These are phyloP conservation scores for Lophium mytilinum DNA, from an alignment of 495 filamentous ascomycete species.

Conservation along the genomic window DNA sequence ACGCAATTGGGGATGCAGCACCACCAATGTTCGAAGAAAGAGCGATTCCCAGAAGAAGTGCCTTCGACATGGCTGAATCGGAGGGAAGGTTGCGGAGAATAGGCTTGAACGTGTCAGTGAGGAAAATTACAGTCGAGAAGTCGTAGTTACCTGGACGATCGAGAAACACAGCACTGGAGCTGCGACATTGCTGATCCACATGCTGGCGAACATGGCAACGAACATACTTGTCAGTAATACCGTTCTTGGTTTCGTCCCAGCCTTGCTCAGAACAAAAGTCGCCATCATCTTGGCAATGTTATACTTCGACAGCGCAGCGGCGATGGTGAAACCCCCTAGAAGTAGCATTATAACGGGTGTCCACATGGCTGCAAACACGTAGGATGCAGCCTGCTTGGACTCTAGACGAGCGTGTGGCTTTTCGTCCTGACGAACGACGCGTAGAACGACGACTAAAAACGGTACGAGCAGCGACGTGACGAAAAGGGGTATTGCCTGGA, in stretches of 20 bases:
- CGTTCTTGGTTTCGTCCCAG: conserved; percentile 76
- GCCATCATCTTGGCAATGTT: conserved; percentile 96
- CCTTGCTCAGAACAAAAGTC: conserved; percentile 93
- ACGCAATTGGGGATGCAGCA: conserved; percentile 92
- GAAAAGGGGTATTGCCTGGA: conserved; percentile 87
- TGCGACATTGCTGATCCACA: conserved; percentile 99
- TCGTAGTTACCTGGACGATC: conserved; percentile 70
- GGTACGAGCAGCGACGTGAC: conserved; percentile 92
- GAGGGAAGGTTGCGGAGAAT: conserved; percentile 86
- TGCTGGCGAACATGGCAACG: conserved; percentile 92
- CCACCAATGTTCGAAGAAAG: conserved; percentile 93
- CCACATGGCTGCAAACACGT: conserved; percentile 95
- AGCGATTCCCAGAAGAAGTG: conserved; percentile 92
- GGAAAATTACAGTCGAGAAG: neutral
- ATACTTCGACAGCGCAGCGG: conserved; percentile 91
- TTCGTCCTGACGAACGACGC: conserved; percentile 70
- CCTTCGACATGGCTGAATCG: conserved; percentile 87
- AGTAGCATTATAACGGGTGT: conserved; percentile 98
- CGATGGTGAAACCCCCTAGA: conserved; percentile 91
- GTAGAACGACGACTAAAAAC: conserved; percentile 81
- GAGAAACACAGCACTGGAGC: conserved; percentile 97
- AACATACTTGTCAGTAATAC: conserved; percentile 97
- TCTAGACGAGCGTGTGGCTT: conserved; percentile 61
- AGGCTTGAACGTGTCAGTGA: conserved; percentile 45
- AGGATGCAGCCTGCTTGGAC: conserved; percentile 65